Conservation (phyloP, 2,329 filamentous ascomycete genomes). For the Nannizzia gypsea region DNA sequence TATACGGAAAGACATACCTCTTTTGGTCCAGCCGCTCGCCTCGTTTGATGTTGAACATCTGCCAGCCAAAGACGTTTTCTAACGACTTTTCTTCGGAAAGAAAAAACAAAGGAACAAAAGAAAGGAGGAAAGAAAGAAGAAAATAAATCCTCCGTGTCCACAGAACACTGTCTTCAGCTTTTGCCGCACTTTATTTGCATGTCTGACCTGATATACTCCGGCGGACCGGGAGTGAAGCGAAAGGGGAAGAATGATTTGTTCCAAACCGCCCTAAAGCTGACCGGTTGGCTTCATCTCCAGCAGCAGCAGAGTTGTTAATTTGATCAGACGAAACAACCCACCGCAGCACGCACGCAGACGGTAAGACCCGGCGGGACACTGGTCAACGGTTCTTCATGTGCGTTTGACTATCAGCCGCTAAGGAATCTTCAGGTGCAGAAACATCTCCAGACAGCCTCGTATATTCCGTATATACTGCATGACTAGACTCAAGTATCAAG, state of each 20-base stretch:
- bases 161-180: not conserved
- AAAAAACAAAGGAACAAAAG: not conserved
- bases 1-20: not conserved
- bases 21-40: not conserved
- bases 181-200: not conserved
- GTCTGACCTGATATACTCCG: not conserved
- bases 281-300: not conserved
- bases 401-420: not conserved
- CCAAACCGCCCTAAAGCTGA: not conserved
- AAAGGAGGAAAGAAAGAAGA: not conserved
- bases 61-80: not conserved
- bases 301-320: not conserved
- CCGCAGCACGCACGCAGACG: not conserved
- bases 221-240: not conserved
- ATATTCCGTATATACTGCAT: not conserved
- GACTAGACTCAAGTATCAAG: not conserved
- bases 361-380: not conserved
- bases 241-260: not conserved
- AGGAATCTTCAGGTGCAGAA: not conserved
- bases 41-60: not conserved
- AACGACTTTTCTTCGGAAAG: not conserved
- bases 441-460: not conserved
- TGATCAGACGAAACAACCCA: not conserved
- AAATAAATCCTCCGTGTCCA: not conserved
- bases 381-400: slow-evolving; percentile 1